phyloP scores from a whole-genome alignment of 2,329 filamentous ascomycete genomes.

The Myriosclerotinia duriaeana region DNA sequence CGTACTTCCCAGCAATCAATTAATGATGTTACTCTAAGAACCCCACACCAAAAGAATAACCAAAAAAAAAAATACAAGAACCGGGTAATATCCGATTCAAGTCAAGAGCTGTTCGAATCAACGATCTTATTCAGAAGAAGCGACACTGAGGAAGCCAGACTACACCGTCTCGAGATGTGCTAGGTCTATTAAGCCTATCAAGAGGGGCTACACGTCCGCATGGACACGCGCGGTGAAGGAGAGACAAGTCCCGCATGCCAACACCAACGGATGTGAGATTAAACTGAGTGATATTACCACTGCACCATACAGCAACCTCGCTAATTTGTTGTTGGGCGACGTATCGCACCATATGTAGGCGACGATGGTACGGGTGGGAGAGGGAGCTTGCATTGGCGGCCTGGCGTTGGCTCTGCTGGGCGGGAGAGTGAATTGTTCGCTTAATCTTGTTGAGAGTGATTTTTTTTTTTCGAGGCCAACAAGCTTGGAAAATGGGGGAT shows the following conservation, averaged over 20 bases:
- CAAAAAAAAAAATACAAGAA: neutral
- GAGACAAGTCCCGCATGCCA: conserved; percentile 18
- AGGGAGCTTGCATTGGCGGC: neutral
- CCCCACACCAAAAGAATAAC: neutral
- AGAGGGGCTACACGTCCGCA: neutral
- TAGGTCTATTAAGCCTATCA: neutral
- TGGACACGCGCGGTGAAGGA: conserved; percentile 7
- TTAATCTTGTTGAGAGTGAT: neutral
- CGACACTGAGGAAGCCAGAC: conserved; percentile 5
- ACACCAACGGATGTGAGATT: conserved; percentile 5
- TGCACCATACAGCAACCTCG: conserved; percentile 12
- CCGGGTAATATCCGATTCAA: conserved; percentile 1
- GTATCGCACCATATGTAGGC: neutral
- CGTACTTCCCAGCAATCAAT: too few relatives aligned
- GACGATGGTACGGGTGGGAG: neutral
- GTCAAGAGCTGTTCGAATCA: conserved; percentile 7
- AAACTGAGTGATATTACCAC: conserved; percentile 12
- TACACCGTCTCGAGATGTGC: neutral
- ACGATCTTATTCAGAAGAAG: neutral
- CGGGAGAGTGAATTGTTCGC: neutral
- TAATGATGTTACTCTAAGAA: too few relatives aligned
- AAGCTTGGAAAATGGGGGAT: neutral
- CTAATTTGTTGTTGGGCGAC: neutral
- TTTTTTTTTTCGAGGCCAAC: conserved; percentile 2
- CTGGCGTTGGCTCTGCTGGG: neutral